Evolutionary conservation across 2,329 filamentous ascomycete species (phyloP).

Genomic region (Hortaea sp.): DNA sequence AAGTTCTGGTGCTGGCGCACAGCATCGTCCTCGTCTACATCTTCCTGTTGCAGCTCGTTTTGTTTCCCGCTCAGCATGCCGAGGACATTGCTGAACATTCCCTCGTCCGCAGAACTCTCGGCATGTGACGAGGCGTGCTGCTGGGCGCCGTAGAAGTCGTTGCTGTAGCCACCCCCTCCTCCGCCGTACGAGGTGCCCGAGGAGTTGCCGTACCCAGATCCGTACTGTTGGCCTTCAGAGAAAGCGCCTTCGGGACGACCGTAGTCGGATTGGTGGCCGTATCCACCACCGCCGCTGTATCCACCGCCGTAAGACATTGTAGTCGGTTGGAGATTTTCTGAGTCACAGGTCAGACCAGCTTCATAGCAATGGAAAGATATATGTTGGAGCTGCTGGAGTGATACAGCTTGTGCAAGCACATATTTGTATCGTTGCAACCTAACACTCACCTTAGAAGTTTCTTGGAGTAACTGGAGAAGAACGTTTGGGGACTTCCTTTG

Average conservation of each 20-base stretch:
- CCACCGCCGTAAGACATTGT: conserved; percentile 18
- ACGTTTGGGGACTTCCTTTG: too few species aligned
- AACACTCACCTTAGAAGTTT: too few species aligned
- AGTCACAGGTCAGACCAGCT: too few species aligned
- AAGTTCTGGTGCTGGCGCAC: conserved; percentile 66
- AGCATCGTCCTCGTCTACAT: conserved; percentile 55
- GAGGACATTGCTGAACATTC: conserved; percentile 48
- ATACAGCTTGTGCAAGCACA: too few species aligned
- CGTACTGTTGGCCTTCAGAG: conserved; percentile 17
- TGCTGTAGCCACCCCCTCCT: conserved; percentile 27
- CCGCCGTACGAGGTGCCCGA: conserved; percentile 35
- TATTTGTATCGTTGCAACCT: too few species aligned
- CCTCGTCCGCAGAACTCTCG: conserved; percentile 38
- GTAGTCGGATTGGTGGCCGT: conserved; percentile 22
- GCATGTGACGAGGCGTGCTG: conserved; percentile 47
- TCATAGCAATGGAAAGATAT: too few species aligned
- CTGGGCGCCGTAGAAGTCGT: conserved; percentile 44
- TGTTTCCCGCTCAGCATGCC: conserved; percentile 46
- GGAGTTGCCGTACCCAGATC: conserved; percentile 26
- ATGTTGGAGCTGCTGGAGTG: too few species aligned
- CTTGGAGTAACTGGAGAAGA: too few species aligned
- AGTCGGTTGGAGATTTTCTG: not conserved
- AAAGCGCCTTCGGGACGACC: conserved; percentile 18
- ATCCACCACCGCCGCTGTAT: conserved; percentile 9
- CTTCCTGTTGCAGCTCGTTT: conserved; percentile 38